Evolutionary conservation across 768 basidiomycete species (phyloP), one percentile per base, ranked within the genome.

Genomic region (Coprinopsis cinerea): DNA sequence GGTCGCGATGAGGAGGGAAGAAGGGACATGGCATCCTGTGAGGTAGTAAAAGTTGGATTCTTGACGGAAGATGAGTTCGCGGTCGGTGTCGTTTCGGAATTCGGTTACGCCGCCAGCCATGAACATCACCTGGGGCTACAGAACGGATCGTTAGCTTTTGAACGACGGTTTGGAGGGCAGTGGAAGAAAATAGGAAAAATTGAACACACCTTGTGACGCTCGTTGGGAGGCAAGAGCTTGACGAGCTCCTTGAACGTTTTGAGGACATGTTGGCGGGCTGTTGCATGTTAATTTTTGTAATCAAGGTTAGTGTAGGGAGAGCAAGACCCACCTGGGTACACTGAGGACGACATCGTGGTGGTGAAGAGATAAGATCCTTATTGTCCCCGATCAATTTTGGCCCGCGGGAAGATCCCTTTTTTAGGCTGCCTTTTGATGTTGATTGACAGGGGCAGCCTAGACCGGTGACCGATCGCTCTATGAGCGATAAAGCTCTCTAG

Each of bases 11-110:
- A 92, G 64, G 54, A 79, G 81, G 1, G 88, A 83, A 0, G 76
- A 75, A 0, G 92, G 88, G 3, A 91, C 74, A 41, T 73, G 70
- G 66, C 88, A 92, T 46, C 90, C 92, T 0, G 88, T 79, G 14
- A 95, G 73, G 62, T 92, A 95, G 67, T 78, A 84, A 63, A 95
- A 95, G 67, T 95, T 95, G 58, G 85, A 85, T 65, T 93, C 91
- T 53, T 70, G 69, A 37, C 65, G 66, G 55, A 91, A 90, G 3
- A 72, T 62, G 36, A 90, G 67, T 66, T 92, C 89, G 26, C 90
- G 77, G 61, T 94, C 91, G 10, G 92, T 93, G 61, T 93, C 91
- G 61, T 90, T 80, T 53, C 89, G 72, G 60, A 72, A 89, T 0
- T 74, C 70, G 2, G 77, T 80, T 4, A 67, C 70, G 56, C 76